These are phyloP conservation scores for Sphaerosporella brunnea DNA, from an alignment of 495 filamentous ascomycete species.

Conservation along the genomic window DNA sequence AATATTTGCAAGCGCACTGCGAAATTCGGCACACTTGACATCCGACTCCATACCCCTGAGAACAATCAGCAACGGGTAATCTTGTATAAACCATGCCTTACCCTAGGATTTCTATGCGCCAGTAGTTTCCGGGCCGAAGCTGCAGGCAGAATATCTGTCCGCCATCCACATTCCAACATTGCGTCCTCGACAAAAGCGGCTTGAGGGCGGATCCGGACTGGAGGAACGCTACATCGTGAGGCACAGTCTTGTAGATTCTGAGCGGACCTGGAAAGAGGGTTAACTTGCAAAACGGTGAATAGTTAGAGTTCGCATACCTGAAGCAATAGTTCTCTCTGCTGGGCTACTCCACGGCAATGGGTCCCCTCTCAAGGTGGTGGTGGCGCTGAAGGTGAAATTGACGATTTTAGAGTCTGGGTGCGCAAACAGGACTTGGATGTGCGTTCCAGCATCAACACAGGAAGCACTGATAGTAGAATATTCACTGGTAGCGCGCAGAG, in stretches of 20 bases:
- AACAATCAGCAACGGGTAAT: no score
- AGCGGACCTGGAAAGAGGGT: constrained; percentile 14
- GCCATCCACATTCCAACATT: constrained; percentile 25
- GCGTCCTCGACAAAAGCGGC: constrained; percentile 20
- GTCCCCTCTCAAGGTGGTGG: constrained; percentile 1
- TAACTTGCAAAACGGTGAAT: no score
- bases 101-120: constrained; percentile 26
- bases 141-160: constrained; percentile 20
- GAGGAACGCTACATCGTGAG: constrained; percentile 23
- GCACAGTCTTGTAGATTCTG: constrained; percentile 24
- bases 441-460: constrained; percentile 1
- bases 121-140: constrained; percentile 23
- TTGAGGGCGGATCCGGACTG: constrained; percentile 22
- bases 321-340: constrained; percentile 23
- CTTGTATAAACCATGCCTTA: no score
- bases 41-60: no score
- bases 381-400: constrained; percentile 13
- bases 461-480: no score
- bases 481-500: no score
- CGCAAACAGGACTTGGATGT: constrained; percentile 23
- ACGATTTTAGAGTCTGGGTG: constrained; percentile 21
- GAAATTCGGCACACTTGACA: constrained; percentile 20
- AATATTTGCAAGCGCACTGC: constrained; percentile 14
- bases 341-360: constrained; percentile 22
- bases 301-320: constrained; percentile 17